Conservation (phyloP, 1,139 yeast genomes). For the Candida sp. region DNA sequence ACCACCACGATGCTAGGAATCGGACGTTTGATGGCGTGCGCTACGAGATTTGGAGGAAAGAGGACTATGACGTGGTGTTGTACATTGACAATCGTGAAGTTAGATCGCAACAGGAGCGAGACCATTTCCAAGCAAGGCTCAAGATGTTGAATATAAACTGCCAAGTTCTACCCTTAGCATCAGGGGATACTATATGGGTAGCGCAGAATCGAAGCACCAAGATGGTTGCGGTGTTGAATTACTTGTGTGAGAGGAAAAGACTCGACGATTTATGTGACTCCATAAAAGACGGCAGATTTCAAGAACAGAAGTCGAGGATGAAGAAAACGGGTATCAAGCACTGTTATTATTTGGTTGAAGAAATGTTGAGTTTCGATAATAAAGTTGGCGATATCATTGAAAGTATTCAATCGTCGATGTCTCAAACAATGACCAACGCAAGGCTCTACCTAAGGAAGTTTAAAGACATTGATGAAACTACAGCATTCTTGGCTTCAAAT, state of each 20-base stretch:
- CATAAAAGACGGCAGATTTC: slow-evolving; percentile 85
- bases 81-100: slow-evolving; percentile 87
- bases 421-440: slow-evolving; percentile 70
- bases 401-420: slow-evolving; percentile 77
- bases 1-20: slow-evolving; percentile 27
- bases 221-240: slow-evolving; percentile 73
- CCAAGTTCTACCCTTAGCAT: slow-evolving; percentile 63
- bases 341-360: slow-evolving; percentile 85
- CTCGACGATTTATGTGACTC: slow-evolving; percentile 85
- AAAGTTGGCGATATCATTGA: slow-evolving; percentile 51
- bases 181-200: slow-evolving; percentile 93
- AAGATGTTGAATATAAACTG: slow-evolving; percentile 50
- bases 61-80: slow-evolving; percentile 60
- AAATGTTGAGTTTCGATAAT: slow-evolving; percentile 41
- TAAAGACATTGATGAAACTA: slow-evolving; percentile 76
- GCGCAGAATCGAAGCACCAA: slow-evolving; percentile 67
- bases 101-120: slow-evolving; percentile 61
- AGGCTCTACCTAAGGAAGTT: slow-evolving; percentile 74
- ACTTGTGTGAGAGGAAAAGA: slow-evolving; percentile 87
- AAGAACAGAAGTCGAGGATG: slow-evolving; percentile 84
- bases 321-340: slow-evolving; percentile 68
- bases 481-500: slow-evolving; percentile 59
- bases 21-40: slow-evolving; percentile 24
- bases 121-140: slow-evolving; percentile 65
- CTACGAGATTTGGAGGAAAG: slow-evolving; percentile 42